Conservation (phyloP, 148 eudicot genomes). For the Cornus controversa region DNA sequence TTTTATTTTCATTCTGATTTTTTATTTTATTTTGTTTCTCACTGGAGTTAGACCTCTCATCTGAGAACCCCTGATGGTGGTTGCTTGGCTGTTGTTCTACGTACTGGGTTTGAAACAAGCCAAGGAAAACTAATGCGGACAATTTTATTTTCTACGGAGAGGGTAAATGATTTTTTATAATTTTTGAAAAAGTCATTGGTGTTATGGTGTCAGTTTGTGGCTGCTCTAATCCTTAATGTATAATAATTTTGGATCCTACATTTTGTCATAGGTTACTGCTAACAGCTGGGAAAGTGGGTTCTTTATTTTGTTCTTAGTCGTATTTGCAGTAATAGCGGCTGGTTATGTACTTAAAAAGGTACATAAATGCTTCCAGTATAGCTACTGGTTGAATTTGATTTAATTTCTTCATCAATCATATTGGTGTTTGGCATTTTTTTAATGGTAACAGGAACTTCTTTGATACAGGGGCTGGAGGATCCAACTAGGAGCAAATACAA, state of each 20-base stretch:
- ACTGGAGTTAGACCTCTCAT: conserved; percentile 51
- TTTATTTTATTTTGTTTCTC: background rate
- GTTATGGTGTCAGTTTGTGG: background rate
- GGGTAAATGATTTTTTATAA: conserved; percentile 49
- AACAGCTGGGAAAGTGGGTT: conserved; percentile 99
- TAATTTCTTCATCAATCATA: background rate
- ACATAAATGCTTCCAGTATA: conserved; percentile 14
- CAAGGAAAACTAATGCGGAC: conserved; percentile 99
- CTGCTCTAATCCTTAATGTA: background rate
- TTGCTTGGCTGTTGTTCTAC: conserved; percentile 88
- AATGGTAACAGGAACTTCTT: background rate
- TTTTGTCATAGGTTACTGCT: conserved; percentile 74
- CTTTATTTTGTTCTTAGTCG: conserved; percentile 90
- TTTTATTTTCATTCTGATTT: conserved; percentile 1
- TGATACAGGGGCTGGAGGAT: conserved; percentile 88
- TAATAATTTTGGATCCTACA: conserved; percentile 13
- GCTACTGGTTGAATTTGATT: background rate
- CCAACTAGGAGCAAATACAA: conserved; percentile 98
- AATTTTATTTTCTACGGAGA: conserved; percentile 92
- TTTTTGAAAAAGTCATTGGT: background rate
- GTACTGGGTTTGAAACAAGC: conserved; percentile 98
- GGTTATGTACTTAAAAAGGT: conserved; percentile 98
- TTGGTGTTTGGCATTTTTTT: background rate
- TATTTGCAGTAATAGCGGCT: conserved; percentile 95
- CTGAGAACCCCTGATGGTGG: conserved; percentile 97